Percentiles rank a stretch among this genome's conserved stretches.
Evolutionary conservation across 306 rosid genomes (phyloP).

Genomic region (Cucurbita maxima): DNA sequence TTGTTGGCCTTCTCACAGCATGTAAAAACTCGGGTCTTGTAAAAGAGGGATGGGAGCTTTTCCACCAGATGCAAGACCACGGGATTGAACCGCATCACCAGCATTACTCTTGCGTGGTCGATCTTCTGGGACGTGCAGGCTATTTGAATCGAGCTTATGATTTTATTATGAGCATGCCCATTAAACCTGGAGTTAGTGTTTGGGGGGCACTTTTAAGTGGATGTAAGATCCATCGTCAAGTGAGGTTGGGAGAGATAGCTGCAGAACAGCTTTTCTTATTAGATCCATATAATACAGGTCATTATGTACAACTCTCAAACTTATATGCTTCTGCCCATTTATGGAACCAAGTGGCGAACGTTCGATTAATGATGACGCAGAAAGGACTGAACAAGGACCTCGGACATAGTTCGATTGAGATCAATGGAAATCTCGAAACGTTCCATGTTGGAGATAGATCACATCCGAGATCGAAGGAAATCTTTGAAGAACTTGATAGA

Average conservation of each 20-base stretch:
- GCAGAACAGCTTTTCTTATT: slow-evolving; percentile 6
- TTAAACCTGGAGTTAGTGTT: slow-evolving; percentile 9
- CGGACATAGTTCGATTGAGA: slow-evolving; percentile 11
- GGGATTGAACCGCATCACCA: not conserved
- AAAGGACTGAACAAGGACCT: slow-evolving; percentile 9
- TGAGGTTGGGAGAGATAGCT: slow-evolving; percentile 8
- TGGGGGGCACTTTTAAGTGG: slow-evolving; percentile 14
- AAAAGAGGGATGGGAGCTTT: slow-evolving; percentile 10
- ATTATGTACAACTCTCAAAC: slow-evolving; percentile 13
- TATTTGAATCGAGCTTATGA: slow-evolving; percentile 6
- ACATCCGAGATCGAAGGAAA: slow-evolving; percentile 3
- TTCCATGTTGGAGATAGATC: slow-evolving; percentile 5
- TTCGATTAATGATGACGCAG: slow-evolving; percentile 8
- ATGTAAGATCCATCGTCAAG: slow-evolving; percentile 6
- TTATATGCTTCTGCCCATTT: slow-evolving; percentile 4
- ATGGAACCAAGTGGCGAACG: slow-evolving; percentile 5
- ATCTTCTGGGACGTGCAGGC: slow-evolving; percentile 14
- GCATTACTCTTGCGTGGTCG: slow-evolving; percentile 11
- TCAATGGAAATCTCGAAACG: slow-evolving; percentile 1
- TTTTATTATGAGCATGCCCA: slow-evolving; percentile 8
- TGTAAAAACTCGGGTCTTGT: slow-evolving; percentile 7
- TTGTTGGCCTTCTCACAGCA: slow-evolving; percentile 7
- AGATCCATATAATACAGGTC: slow-evolving; percentile 9
- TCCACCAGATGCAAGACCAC: not conserved
- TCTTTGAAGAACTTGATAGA: slow-evolving; percentile 6